Evolutionary conservation across 2,329 filamentous ascomycete genomes (phyloP).

Genomic region (Dactylellina cionopaga): DNA sequence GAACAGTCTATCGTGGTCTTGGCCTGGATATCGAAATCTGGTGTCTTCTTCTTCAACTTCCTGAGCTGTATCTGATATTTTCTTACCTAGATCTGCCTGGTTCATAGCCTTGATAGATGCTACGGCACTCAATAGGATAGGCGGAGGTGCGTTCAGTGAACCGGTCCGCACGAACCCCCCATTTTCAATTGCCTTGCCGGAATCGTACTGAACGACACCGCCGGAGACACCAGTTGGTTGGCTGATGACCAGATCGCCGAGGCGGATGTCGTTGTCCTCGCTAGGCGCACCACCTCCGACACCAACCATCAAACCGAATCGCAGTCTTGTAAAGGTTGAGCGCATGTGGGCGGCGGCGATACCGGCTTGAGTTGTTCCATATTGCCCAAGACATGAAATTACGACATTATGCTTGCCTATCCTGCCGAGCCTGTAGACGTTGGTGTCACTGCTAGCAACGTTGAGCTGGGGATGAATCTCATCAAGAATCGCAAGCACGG

Average conservation of each 20-base stretch:
- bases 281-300: too few species aligned
- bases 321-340: too few species aligned
- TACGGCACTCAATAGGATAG: slow-evolving; percentile 1
- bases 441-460: too few species aligned
- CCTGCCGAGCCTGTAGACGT: background rate
- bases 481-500: too few species aligned
- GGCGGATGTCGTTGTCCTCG: too few species aligned
- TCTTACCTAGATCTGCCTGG: background rate
- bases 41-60: background rate
- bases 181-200: background rate
- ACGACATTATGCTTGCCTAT: background rate
- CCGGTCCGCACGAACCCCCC: background rate
- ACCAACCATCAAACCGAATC: too few species aligned
- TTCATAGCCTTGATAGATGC: background rate
- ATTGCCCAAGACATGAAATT: background rate
- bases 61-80: too few species aligned
- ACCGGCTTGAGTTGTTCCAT: background rate
- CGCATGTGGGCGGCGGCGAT: too few species aligned
- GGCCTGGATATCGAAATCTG: slow-evolving; percentile 1
- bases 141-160: background rate
- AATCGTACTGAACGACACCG: slow-evolving; percentile 1
- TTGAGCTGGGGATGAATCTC: too few species aligned
- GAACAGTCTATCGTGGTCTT: background rate
- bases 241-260: slow-evolving; percentile 18
- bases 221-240: background rate